Evolutionary conservation across 768 basidiomycete species (phyloP), one percentile per base, ranked within the genome.

Genomic region (Hysterangium stoloniferum): DNA sequence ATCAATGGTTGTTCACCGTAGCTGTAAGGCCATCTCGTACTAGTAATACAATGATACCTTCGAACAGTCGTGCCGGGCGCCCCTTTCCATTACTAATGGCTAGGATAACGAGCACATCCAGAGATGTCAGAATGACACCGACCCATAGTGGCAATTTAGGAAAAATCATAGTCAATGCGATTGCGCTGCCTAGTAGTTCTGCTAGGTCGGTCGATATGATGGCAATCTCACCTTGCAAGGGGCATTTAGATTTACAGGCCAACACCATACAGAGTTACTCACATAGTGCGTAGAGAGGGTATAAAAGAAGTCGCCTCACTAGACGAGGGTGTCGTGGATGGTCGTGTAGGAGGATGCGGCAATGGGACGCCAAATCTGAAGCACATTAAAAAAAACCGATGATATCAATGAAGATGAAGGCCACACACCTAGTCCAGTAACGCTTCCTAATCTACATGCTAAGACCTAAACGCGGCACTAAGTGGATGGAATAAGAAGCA

Each of bases 201-300:
- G 87, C 85, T 31, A 92, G 70, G 61, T 89, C 87, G 4, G 86
- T 89, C 9, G 80, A 76, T 20, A 87, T 75, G 58, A 90, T 82
- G 46, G 83, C 84, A 5, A 85, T 62, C 60, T 90, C 86, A 0
- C 84, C 49, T 51, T 63, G n/a, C 63, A 43, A 15, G 38, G 59
- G 47, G 64, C 64, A 7, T 63, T 31, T 6, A 28, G 34, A 31
- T 53, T 63, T 34, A 62, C 24, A 17, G 32, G 19, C 12, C 1
- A 11, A 13, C 20, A 8, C 12, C 4, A 25, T 6, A 36, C 13
- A 2, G 0, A 12, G 31, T 17, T 6, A 32, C 40, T 19, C 25
- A 25, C 54, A 58, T 17, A 84, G 61, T 28, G 66, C 52, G 54
- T 85, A 86, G 17, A 86, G 71, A 1, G 84, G 82, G 59, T 84